Conservation (phyloP, 176 grass and related monocot species). For the Tillandsia leiboldiana region DNA sequence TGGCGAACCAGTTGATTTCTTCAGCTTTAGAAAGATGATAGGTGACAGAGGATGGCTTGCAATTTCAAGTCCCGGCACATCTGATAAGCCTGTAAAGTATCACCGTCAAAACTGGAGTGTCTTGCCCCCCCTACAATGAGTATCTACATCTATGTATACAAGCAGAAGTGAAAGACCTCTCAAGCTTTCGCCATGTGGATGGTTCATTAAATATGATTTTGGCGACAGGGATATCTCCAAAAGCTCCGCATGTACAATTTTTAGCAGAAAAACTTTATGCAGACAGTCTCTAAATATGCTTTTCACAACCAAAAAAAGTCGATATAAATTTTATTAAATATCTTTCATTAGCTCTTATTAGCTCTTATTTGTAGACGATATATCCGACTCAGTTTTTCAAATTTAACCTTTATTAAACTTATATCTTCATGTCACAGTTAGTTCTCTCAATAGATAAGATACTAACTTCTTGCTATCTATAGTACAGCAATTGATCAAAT, state of each 20-base stretch:
- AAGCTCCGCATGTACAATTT: background rate
- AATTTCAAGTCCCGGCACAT: slow-evolving; percentile 56
- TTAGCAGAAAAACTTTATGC: background rate
- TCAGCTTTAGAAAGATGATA: slow-evolving; percentile 66
- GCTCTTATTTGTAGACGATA: too few relatives aligned
- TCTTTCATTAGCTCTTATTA: too few relatives aligned
- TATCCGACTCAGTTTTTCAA: too few relatives aligned
- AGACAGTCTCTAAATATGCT: background rate
- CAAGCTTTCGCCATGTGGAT: too few relatives aligned
- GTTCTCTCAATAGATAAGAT: too few relatives aligned
- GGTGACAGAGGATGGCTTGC: slow-evolving; percentile 59
- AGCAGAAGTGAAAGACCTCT: background rate
- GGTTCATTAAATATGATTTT: slow-evolving; percentile 1
- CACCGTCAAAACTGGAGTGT: slow-evolving; percentile 1
- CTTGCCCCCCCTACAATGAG: background rate
- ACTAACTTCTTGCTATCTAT: too few relatives aligned
- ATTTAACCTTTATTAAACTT: too few relatives aligned
- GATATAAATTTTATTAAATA: too few relatives aligned
- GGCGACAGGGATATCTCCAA: background rate
- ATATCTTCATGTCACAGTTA: too few relatives aligned
- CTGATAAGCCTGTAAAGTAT: slow-evolving; percentile 48
- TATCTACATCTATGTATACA: background rate
- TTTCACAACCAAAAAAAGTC: background rate
- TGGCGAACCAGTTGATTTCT: slow-evolving; percentile 50
- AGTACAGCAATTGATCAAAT: background rate